These are phyloP conservation scores for Boletus rex-veris DNA, from an alignment of 768 basidiomycete genomes.

Conservation along the genomic window DNA sequence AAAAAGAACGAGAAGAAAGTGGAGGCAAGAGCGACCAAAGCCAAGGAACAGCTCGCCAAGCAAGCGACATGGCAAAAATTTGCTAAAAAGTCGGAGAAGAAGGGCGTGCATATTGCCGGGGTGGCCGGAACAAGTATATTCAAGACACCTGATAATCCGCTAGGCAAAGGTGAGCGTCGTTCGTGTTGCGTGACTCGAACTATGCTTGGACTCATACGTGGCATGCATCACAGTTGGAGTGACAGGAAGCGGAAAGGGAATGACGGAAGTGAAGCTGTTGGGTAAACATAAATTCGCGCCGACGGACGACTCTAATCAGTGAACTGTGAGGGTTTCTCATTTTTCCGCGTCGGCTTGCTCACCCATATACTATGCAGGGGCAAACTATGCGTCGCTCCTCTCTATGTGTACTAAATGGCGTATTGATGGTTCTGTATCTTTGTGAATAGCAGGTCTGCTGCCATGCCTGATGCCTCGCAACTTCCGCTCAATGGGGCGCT, in stretches of 20 bases:
- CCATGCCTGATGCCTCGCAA: conserved; percentile 10
- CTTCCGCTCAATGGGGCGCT: conserved; percentile 5
- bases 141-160: conserved; percentile 89
- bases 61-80: conserved; percentile 93
- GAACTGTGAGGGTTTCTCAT: conserved; percentile 12
- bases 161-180: conserved; percentile 67
- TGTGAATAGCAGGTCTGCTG: conserved; percentile 26
- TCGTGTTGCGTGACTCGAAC: conserved; percentile 6
- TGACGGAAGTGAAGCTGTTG: conserved; percentile 69
- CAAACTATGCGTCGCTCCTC: conserved; percentile 14
- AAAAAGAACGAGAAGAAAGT: conserved; percentile 95
- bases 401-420: conserved; percentile 24
- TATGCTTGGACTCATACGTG: conserved; percentile 12
- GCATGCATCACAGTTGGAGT: conserved; percentile 64
- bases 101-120: conserved; percentile 88
- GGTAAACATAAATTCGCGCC: conserved; percentile 74
- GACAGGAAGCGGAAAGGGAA: conserved; percentile 84
- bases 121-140: conserved; percentile 88
- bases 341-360: conserved; percentile 3
- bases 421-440: conserved; percentile 24
- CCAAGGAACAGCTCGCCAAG: conserved; percentile 81
- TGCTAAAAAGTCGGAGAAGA: conserved; percentile 91
- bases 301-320: conserved; percentile 42
- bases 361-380: conserved; percentile 10
- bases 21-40: conserved; percentile 78